Conservation (phyloP, 495 filamentous ascomycete species). For the Penicillium flavigenum region DNA sequence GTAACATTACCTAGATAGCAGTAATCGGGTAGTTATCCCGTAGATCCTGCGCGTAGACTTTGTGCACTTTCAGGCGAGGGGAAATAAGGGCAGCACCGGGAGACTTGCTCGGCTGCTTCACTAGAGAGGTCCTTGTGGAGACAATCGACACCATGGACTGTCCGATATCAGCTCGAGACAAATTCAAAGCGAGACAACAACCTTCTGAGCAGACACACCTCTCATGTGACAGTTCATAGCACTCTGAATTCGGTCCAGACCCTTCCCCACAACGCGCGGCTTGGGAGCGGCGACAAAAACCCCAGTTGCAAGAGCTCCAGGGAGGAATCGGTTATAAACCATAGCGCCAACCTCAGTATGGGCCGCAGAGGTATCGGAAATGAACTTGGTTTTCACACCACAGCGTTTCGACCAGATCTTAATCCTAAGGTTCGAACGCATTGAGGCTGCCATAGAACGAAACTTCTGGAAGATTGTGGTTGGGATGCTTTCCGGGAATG, state of each 20-base stretch:
- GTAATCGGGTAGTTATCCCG: not conserved
- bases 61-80: not conserved
- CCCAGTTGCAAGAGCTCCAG: conserved; percentile 28
- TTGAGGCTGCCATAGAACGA: not conserved
- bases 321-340: conserved; percentile 37
- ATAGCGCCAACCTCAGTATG: conserved; percentile 27
- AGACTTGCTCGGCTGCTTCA: too few relatives aligned
- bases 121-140: not conserved
- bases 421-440: not conserved
- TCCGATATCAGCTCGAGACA: not conserved
- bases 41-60: too few relatives aligned
- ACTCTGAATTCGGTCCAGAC: conserved; percentile 37
- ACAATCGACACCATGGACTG: not conserved
- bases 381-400: conserved; percentile 17
- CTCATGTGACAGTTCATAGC: conserved; percentile 32
- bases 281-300: conserved; percentile 29
- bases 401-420: conserved; percentile 3
- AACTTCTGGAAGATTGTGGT: not conserved
- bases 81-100: not conserved
- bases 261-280: conserved; percentile 33
- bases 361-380: conserved; percentile 19
- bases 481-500: not conserved
- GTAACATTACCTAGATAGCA: not conserved
- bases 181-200: conserved; percentile 19
- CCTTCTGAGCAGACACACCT: conserved; percentile 40